A percentile compares a stretch with the other conserved stretches of the same genome.
Evolutionary conservation across 768 basidiomycete genomes (phyloP).

Genomic region (Rhizopogon salebrosus): DNA sequence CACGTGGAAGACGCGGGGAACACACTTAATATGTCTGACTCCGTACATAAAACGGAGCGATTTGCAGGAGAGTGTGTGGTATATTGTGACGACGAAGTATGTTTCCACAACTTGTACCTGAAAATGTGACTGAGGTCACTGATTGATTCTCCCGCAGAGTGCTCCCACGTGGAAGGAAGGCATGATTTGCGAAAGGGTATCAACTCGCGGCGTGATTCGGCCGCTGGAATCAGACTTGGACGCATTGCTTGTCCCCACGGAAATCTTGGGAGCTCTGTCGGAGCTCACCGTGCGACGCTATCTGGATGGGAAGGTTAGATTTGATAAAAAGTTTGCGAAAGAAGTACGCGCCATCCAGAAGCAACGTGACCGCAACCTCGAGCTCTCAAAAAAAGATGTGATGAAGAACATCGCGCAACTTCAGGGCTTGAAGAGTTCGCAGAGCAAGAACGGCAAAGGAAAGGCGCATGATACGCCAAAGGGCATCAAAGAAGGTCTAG

Average conservation of each 20-base stretch:
- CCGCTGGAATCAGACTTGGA: conserved; percentile 68
- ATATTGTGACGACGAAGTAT: conserved; percentile 48
- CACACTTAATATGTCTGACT: conserved; percentile 9
- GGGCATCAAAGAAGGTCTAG: conserved; percentile 25
- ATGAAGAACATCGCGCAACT: conserved; percentile 48
- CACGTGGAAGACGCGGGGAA: conserved; percentile 17
- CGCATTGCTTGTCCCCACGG: conserved; percentile 59
- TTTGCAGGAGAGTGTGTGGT: conserved; percentile 60
- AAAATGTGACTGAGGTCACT: conserved; percentile 1
- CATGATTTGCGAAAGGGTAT: conserved; percentile 92
- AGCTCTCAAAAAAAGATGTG: conserved; percentile 60
- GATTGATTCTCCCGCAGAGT: conserved; percentile 23
- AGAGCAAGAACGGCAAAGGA: conserved; percentile 11
- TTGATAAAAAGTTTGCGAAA: conserved; percentile 63
- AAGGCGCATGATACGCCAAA: conserved; percentile 17
- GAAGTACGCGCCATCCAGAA: conserved; percentile 57
- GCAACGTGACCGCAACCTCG: conserved; percentile 57
- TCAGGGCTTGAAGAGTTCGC: conserved; percentile 14
- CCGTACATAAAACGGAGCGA: conserved; percentile 13
- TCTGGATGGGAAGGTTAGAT: conserved; percentile 50
- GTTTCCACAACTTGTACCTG: conserved; percentile 10
- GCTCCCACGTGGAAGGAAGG: conserved; percentile 36
- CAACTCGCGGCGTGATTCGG: conserved; percentile 76
- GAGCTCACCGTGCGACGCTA: conserved; percentile 78
- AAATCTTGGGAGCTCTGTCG: conserved; percentile 68